Evolutionary conservation across 2,329 filamentous ascomycete species (phyloP).

Genomic region (Pyricularia pennisetigena): DNA sequence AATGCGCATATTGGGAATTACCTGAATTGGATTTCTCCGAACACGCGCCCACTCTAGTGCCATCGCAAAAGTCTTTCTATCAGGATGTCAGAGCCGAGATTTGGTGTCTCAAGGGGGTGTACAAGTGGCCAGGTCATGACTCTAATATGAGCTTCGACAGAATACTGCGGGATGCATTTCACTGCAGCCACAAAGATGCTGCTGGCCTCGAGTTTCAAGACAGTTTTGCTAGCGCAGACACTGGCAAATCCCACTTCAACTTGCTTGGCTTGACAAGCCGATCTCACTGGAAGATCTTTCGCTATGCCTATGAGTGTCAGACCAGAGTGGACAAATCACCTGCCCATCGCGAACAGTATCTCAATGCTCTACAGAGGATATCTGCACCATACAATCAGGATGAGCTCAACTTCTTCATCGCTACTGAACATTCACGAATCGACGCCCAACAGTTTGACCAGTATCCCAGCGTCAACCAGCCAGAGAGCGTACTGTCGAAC

Average conservation of each 20-base stretch:
- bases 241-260: conserved; percentile 10
- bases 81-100: conserved; percentile 40
- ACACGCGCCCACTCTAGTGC: conserved; percentile 22
- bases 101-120: background rate
- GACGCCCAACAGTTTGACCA: background rate
- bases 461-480: background rate
- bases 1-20: conserved; percentile 28
- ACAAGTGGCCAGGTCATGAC: background rate
- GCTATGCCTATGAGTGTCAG: conserved; percentile 17
- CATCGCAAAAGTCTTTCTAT: conserved; percentile 33
- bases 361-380: conserved; percentile 11
- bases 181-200: conserved; percentile 4
- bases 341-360: conserved; percentile 9
- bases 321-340: background rate
- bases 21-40: conserved; percentile 7
- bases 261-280: conserved; percentile 13
- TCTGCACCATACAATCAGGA: conserved; percentile 5
- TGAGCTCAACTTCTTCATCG: conserved; percentile 2
- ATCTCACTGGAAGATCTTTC: conserved; percentile 16
- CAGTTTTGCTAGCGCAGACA: background rate
- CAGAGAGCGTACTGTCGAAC: background rate
- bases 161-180: conserved; percentile 10
- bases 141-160: background rate
- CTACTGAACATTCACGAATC: conserved; percentile 1
- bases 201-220: background rate